Conservation (phyloP, 73 alveolate species). For the Urostyla sp. region DNA sequence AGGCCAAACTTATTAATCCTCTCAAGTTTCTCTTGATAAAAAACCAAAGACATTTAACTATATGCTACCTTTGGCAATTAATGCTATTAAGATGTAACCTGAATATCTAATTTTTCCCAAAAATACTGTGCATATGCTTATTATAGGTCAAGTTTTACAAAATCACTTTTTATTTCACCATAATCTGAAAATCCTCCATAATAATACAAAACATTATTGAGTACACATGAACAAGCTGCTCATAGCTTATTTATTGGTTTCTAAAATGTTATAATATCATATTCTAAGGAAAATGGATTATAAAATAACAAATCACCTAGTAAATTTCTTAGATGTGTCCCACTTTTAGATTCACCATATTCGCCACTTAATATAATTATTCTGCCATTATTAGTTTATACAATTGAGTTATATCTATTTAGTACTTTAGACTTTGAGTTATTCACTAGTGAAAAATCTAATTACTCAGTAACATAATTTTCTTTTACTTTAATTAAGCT, state of each 20-base stretch:
- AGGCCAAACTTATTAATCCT: background rate
- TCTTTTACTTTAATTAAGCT: background rate
- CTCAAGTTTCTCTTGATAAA: background rate
- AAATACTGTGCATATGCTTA: background rate
- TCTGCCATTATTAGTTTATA: background rate
- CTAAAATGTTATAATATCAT: background rate
- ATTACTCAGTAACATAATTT: background rate
- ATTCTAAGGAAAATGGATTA: background rate
- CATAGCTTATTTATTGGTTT: background rate
- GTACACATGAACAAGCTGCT: background rate
- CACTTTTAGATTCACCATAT: background rate
- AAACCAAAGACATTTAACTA: background rate
- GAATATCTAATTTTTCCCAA: background rate
- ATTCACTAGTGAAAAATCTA: background rate
- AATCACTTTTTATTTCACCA: conserved; percentile 3
- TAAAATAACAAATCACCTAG: conserved; percentile 6
- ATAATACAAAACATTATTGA: background rate
- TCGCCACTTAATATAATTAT: conserved; percentile 15
- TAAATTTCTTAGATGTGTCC: background rate
- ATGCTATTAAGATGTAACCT: background rate
- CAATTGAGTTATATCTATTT: background rate
- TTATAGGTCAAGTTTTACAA: background rate
- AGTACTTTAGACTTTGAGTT: background rate
- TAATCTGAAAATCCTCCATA: conserved; percentile 8
- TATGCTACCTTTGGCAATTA: background rate